Base-by-base conservation (phyloP, 2,329 filamentous ascomycete genomes). In the Didymella keratinophila region DNA sequence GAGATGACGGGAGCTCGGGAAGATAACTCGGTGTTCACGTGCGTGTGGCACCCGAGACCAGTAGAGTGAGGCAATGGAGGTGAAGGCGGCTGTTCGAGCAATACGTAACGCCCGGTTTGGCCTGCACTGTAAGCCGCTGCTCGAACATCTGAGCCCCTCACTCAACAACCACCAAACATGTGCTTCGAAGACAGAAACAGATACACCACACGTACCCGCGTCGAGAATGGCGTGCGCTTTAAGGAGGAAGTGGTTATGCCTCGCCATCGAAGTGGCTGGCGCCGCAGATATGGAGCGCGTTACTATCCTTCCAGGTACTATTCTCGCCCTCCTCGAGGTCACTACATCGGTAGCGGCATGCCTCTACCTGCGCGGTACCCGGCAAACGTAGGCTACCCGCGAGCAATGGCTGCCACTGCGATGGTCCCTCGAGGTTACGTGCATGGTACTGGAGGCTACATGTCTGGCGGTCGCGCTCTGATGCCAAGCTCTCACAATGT, bases 251-350 rank as follows among this genome's bases (percentile, higher is more conserved):
- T 46, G 23, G 12, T 37, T 2, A 7, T 41, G 27, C 50, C 66
- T 14, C 53, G 60, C 42, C 41, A 57, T 45, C 60, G 60, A 53
- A 64, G 64, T 58, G 46, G 62, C 39, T 62, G 62, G 56, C 70
- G 62, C 20, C 67, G 67, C 30, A 63, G 58, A 21, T 60, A 65
- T 45, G 71, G 67, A 21, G 63, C 64, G 30, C 52, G 67, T 4
- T 73, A 73, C 62, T 73, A 72, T 49, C 71, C 71, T 16, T 54
- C 65, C 4, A 60, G 60, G 20, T 73, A 73, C 62, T 73, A 72
- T 47, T 14, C 43, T 50, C 60, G 61, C 10, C 56, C 62, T 18
- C 71, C 66, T 21, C 18, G 25, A 37, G 58, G 50, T 32, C 59
- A 54, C 37, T 63, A 63, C 30, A 49, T 54, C 16, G 46, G 48